phyloP scores from a whole-genome alignment of 2,329 filamentous ascomycete genomes.

The Coniochaeta ligniaria region DNA sequence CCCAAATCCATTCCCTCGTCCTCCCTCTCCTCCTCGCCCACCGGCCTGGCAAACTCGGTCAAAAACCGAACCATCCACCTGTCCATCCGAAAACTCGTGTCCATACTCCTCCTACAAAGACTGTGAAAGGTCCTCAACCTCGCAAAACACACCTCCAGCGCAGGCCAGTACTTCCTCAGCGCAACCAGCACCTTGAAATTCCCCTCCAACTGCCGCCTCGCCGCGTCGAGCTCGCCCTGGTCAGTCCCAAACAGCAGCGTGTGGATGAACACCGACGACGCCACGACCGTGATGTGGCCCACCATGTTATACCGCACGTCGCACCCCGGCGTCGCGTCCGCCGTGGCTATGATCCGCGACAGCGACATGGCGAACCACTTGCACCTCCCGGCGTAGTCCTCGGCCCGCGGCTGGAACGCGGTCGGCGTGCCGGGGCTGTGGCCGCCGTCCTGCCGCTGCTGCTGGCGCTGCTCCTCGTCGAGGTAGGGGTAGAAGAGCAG shows the following conservation, averaged over 20 bases:
- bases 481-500: constrained; percentile 41
- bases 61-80: neutral
- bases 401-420: neutral
- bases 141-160: constrained; percentile 26
- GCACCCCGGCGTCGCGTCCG: constrained; percentile 26
- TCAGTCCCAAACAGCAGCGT: constrained; percentile 32
- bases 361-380: constrained; percentile 29
- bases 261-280: constrained; percentile 38
- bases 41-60: constrained; percentile 15
- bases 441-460: no score
- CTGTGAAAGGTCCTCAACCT: constrained; percentile 33
- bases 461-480: constrained; percentile 10
- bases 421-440: neutral
- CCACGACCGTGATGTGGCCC: constrained; percentile 37
- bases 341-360: constrained; percentile 30
- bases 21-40: constrained; percentile 16
- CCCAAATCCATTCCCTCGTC: neutral
- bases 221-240: constrained; percentile 24
- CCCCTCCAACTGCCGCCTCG: constrained; percentile 27
- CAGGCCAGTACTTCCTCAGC: constrained; percentile 32
- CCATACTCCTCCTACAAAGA: constrained; percentile 27
- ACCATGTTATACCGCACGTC: constrained; percentile 36
- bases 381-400: constrained; percentile 28
- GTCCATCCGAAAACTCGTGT: constrained; percentile 24
- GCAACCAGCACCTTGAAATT: constrained; percentile 37